Evolutionary conservation across 2,329 filamentous ascomycete species (phyloP), one percentile per base, ranked within the genome.

Genomic region (Exophiala phaeomuriformis): DNA sequence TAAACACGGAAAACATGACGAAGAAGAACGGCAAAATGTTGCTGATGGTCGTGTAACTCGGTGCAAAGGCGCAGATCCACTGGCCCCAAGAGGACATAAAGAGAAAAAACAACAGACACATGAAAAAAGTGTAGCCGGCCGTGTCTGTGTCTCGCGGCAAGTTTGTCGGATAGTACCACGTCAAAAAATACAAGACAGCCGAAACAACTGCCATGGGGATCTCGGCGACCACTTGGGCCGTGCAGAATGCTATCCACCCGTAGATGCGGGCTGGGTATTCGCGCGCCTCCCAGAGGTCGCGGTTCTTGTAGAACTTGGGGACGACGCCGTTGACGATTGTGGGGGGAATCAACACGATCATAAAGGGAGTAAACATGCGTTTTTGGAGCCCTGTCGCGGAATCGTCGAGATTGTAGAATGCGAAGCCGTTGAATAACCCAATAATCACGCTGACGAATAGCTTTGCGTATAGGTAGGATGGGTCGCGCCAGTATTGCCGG

Each of bases 61-160:
- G 86, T 0, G 87, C 85, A 68, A 90, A 90, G 0, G 88, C 87
- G 58, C 83, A 86, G 61, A 93, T 88, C 86, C 86, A 91, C 66
- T 90, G 87, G 19, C 85, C 88, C 86, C 84, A 90, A 61, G 76
- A 82, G 32, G 78, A 79, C 67, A 83, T 79, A 75, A 90, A 90
- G 5, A 90, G 68, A 73, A 83, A 88, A 72, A 90, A 90, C 0
- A 91, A 76, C 64, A 90, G 72, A 0, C 80, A 80, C 84, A 93
- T 90, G 29, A 91, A 71, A 72, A 86, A 91, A 10, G 84, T 79
- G 66, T 90, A 91, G 8, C 87, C 88, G 0, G 85, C 79, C 0
- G 80, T 80, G 1, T 77, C 76, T 33, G 80, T 78, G 56, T 85
- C 80, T 0, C 76, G 76, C 0, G 86, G 85, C 1, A 90, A 72